These are phyloP conservation scores for Theileria equi DNA, from an alignment of 169 alveolate species.

Conservation along the genomic window DNA sequence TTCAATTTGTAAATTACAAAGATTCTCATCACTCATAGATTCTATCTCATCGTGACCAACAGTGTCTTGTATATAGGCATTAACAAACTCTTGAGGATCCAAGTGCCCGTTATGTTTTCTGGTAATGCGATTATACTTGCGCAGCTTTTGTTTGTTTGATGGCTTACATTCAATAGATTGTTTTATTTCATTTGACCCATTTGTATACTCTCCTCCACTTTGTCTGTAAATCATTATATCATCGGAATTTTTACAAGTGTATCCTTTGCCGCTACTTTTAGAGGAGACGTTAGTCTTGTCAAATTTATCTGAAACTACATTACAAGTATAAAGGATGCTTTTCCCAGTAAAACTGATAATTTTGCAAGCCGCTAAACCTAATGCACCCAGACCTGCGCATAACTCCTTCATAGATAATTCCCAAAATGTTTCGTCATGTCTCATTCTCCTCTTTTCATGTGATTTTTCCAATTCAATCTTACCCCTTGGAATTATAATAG, in stretches of 20 bases:
- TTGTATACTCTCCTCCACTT: neutral
- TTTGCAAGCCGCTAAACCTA: constrained; percentile 51
- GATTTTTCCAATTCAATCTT: no score
- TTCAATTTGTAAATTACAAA: no score
- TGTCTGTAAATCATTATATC: neutral
- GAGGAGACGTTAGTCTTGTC: neutral
- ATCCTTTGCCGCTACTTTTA: neutral
- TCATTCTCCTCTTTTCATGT: no score
- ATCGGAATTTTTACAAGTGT: neutral
- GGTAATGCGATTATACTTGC: no score
- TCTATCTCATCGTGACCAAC: no score
- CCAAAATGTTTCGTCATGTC: constrained; percentile 9
- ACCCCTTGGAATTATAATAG: no score
- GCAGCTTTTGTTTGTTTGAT: no score
- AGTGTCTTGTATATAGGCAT: no score
- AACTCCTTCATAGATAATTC: constrained; percentile 25
- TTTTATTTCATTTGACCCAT: neutral
- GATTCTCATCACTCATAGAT: no score
- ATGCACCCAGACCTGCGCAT: constrained; percentile 30
- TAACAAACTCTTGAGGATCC: no score
- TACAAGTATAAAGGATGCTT: constrained; percentile 26
- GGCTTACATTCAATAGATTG: no score
- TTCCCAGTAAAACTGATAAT: constrained; percentile 42
- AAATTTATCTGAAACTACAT: constrained; percentile 3
- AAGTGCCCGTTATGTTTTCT: no score